Percentiles rank a stretch among this genome's conserved stretches.
Conservation (phyloP, 169 alveolate genomes). For the Eimeria maxima region DNA sequence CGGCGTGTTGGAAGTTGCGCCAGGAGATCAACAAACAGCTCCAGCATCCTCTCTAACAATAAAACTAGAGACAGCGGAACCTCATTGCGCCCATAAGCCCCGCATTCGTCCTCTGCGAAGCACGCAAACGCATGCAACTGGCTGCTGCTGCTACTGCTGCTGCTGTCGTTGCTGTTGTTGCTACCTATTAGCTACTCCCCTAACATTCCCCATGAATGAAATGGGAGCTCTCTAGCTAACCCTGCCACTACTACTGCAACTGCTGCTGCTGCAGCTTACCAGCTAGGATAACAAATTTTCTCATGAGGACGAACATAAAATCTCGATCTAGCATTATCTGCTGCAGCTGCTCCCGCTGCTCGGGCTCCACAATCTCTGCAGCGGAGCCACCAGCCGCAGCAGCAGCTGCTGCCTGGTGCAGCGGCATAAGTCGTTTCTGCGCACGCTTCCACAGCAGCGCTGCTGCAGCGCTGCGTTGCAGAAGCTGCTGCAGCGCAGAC, state of each 20-base stretch:
- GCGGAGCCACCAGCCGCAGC: background rate
- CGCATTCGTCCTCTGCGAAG: background rate
- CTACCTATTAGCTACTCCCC: too few relatives aligned
- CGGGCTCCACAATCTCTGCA: background rate
- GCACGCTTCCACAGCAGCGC: constrained; percentile 67
- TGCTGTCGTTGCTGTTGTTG: background rate
- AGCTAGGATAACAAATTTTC: background rate
- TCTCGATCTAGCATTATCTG: constrained; percentile 9
- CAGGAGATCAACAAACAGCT: constrained; percentile 84
- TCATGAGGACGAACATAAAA: constrained; percentile 20
- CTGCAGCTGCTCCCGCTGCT: background rate
- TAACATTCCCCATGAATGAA: too few relatives aligned
- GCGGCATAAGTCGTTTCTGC: background rate
- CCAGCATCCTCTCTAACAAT: constrained; percentile 79
- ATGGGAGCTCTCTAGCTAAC: too few relatives aligned
- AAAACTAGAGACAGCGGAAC: constrained; percentile 27
- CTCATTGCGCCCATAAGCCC: background rate
- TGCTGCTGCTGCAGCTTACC: too few relatives aligned
- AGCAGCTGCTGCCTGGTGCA: constrained; percentile 43
- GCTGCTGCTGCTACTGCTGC: constrained; percentile 4
- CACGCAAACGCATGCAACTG: background rate
- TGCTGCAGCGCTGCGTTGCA: constrained; percentile 33
- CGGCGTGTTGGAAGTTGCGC: constrained; percentile 86
- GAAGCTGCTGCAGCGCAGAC: constrained; percentile 25
- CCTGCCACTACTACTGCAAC: too few relatives aligned